Percentiles rank a stretch among this genome's conserved stretches.
Conservation (phyloP, 202 grass and related monocot genomes). For the Schoenoplectus tabernaemontani region DNA sequence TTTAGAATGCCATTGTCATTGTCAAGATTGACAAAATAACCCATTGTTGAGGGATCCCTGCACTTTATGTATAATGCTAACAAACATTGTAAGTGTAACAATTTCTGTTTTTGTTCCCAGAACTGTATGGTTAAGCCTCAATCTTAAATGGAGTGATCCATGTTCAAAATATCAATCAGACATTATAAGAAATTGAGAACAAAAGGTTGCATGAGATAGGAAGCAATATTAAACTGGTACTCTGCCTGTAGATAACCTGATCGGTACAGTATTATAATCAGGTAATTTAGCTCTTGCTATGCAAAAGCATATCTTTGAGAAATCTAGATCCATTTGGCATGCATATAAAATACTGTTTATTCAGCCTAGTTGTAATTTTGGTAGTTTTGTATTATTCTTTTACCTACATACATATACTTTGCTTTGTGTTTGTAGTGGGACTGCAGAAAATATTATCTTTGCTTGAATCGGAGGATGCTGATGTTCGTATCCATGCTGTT, state of each 20-base stretch:
- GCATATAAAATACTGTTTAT: no score
- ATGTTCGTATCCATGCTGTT: slow-evolving; percentile 93
- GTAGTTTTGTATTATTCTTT: slow-evolving; percentile 17
- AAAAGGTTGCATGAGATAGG: not conserved
- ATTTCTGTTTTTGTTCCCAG: no score
- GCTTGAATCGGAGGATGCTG: slow-evolving; percentile 90
- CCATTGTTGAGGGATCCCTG: no score
- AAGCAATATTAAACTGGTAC: not conserved
- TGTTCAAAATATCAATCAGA: not conserved
- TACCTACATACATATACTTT: slow-evolving; percentile 9
- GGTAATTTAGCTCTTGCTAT: not conserved
- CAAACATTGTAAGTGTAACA: not conserved
- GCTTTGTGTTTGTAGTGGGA: slow-evolving; percentile 55
- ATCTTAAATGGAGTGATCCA: not conserved
- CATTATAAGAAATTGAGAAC: not conserved
- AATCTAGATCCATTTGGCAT: slow-evolving; percentile 4
- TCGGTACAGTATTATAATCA: not conserved
- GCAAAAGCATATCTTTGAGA: not conserved
- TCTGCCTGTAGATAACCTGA: not conserved
- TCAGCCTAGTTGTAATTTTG: not conserved
- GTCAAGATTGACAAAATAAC: no score
- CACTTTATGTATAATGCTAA: not conserved
- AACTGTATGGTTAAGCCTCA: no score
- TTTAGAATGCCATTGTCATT: no score
- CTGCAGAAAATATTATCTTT: slow-evolving; percentile 95